phyloP scores from a whole-genome alignment of 495 filamentous ascomycete genomes.

The Collariella sp. region DNA sequence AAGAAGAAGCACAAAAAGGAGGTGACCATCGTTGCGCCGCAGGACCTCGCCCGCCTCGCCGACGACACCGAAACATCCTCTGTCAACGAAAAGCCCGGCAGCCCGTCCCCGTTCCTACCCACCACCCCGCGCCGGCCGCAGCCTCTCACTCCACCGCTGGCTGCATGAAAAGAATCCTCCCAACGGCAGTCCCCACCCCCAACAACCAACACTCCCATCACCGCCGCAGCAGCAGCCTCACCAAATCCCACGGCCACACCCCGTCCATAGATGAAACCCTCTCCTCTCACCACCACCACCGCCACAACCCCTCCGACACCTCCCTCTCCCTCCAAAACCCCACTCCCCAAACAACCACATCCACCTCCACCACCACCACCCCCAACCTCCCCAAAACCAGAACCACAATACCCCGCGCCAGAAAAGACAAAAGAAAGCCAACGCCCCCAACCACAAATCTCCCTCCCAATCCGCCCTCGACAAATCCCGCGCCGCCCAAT shows the following conservation, averaged over 20 bases:
- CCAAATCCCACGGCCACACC: conserved; percentile 7
- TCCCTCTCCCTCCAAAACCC: not conserved
- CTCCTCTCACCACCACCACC: not conserved
- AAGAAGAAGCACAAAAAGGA: conserved; percentile 49
- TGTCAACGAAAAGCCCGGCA: conserved; percentile 27
- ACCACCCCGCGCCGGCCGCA: conserved; percentile 17
- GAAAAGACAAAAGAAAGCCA: not conserved
- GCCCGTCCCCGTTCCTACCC: conserved; percentile 1
- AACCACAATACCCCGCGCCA: not conserved
- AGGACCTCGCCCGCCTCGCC: conserved; percentile 30
- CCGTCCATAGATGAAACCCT: conserved; percentile 11
- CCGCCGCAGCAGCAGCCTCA: not conserved
- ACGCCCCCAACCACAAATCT: conserved; percentile 12
- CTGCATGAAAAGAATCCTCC: conserved; percentile 32
- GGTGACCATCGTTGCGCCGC: conserved; percentile 52
- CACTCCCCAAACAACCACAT: not conserved
- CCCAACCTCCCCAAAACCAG: not conserved
- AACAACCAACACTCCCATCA: conserved; percentile 12
- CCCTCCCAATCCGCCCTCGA: conserved; percentile 41
- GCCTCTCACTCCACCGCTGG: conserved; percentile 46
- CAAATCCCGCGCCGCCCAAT: conserved; percentile 66
- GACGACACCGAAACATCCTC: conserved; percentile 32
- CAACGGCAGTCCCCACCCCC: not conserved
- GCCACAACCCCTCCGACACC: not conserved
- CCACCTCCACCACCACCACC: not conserved